Percentiles rank a stretch among this genome's conserved stretches.
Evolutionary conservation across 2,329 filamentous ascomycete species (phyloP).

Genomic region (Aspergillus udagawae): DNA sequence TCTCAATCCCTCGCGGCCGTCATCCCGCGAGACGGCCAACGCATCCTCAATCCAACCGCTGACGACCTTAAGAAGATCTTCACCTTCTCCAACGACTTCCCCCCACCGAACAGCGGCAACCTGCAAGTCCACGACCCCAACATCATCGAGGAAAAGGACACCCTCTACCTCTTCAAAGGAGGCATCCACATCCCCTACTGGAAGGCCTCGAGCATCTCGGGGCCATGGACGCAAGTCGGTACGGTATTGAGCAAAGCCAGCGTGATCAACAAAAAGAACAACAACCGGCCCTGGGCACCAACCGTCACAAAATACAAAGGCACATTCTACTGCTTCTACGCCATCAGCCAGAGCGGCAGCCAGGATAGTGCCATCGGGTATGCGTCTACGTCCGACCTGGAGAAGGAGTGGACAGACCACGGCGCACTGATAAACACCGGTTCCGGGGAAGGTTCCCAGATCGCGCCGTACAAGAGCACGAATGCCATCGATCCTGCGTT

Average conservation of each 20-base stretch:
- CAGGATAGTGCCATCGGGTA: slow-evolving; percentile 30
- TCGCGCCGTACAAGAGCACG: slow-evolving; percentile 22
- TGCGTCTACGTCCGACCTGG: slow-evolving; percentile 20
- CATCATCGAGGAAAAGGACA: slow-evolving; percentile 18
- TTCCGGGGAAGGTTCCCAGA: slow-evolving; percentile 11
- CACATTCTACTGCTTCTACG: slow-evolving; percentile 31
- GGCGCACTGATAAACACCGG: slow-evolving; percentile 25
- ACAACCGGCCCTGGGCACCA: slow-evolving; percentile 27
- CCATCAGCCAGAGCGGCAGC: slow-evolving; percentile 19
- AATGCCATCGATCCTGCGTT: slow-evolving; percentile 31
- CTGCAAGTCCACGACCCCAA: slow-evolving; percentile 25
- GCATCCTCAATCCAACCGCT: background rate
- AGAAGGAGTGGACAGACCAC: slow-evolving; percentile 26
- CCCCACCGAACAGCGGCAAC: slow-evolving; percentile 18
- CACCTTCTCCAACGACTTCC: background rate
- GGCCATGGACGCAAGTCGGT: slow-evolving; percentile 27
- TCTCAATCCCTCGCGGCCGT: background rate
- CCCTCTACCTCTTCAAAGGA: slow-evolving; percentile 28
- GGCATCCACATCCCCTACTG: slow-evolving; percentile 18
- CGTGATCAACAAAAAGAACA: slow-evolving; percentile 22
- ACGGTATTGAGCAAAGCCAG: slow-evolving; percentile 21
- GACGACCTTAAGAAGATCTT: background rate
- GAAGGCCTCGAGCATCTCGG: slow-evolving; percentile 19
- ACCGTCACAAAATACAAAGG: slow-evolving; percentile 21
- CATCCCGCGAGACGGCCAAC: background rate